These are phyloP conservation scores for Fusarium cicatricum DNA, from an alignment of 2,329 filamentous ascomycete genomes.

Conservation along the genomic window DNA sequence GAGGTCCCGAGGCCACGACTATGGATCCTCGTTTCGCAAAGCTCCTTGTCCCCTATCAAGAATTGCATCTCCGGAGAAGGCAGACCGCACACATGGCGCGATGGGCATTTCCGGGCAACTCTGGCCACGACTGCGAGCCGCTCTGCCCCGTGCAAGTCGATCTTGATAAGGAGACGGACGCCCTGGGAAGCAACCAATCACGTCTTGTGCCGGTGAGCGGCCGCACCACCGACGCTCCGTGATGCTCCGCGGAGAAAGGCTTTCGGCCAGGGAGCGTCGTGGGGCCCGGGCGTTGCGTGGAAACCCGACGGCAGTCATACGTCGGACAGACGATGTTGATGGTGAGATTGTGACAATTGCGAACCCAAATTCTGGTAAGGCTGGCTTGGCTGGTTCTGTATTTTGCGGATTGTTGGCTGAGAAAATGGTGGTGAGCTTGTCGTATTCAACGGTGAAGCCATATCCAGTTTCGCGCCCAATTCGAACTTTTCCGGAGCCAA, in stretches of 20 bases:
- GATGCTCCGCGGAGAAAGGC: constrained; percentile 38
- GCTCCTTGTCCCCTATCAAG: constrained; percentile 31
- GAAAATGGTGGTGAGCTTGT: constrained; percentile 15
- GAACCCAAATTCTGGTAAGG: constrained; percentile 13
- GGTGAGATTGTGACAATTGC: constrained; percentile 15
- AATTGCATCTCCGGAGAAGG: constrained; percentile 36
- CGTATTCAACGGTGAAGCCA: constrained; percentile 5
- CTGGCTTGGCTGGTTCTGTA: too few species aligned
- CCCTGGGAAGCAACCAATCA: constrained; percentile 28
- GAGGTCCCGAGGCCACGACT: constrained; percentile 9
- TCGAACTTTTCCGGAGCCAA: not conserved
- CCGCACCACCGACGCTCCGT: too few species aligned
- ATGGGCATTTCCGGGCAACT: constrained; percentile 36
- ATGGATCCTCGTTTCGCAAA: constrained; percentile 17
- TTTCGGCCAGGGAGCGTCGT: constrained; percentile 13
- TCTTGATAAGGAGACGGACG: constrained; percentile 38
- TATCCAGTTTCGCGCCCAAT: not conserved
- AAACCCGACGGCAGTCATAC: constrained; percentile 32
- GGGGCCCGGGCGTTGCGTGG: constrained; percentile 10
- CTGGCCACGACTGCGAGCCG: constrained; percentile 9
- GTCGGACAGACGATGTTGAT: constrained; percentile 30
- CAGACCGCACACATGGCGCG: constrained; percentile 11
- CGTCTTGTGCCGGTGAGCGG: not conserved
- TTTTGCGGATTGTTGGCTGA: constrained; percentile 9
- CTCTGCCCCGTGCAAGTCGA: constrained; percentile 9